Evolutionary conservation across 2,329 filamentous ascomycete species (phyloP).

Genomic region (Penicillium sp.): DNA sequence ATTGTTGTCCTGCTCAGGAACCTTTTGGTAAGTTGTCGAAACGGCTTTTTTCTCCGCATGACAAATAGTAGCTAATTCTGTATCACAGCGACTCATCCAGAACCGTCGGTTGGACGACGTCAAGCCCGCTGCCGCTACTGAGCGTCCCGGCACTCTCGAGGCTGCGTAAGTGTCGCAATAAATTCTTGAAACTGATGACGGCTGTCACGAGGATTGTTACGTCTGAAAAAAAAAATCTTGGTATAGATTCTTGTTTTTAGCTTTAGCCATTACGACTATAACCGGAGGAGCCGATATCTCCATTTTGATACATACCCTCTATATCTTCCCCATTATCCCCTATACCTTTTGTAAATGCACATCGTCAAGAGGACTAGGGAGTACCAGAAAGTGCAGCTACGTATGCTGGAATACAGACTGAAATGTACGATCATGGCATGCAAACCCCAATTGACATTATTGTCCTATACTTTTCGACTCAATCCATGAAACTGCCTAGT

Average conservation of each 20-base stretch:
- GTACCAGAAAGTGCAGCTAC: no score
- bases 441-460: constrained; percentile 4
- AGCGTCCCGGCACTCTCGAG: constrained; percentile 43
- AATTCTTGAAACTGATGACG: constrained; percentile 7
- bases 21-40: constrained; percentile 71
- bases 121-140: constrained; percentile 41
- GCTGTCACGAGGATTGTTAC: constrained; percentile 13
- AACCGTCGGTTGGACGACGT: constrained; percentile 42
- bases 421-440: constrained; percentile 2
- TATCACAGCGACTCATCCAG: constrained; percentile 42
- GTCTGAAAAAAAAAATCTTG: constrained; percentile 11
- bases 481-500: no score
- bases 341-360: no score
- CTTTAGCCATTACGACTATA: constrained; percentile 23
- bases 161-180: constrained; percentile 20
- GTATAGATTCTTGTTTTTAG: constrained; percentile 26
- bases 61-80: no score
- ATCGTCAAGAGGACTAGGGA: no score
- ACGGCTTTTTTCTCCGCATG: no score
- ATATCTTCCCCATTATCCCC: no score
- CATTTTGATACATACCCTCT: neutral
- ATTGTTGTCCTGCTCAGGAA: constrained; percentile 90
- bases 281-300: neutral
- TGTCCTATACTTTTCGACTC: constrained; percentile 4
- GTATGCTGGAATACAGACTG: no score